These are phyloP conservation scores for Jamesozyma piceae DNA, from an alignment of 805 yeast species.

Conservation along the genomic window DNA sequence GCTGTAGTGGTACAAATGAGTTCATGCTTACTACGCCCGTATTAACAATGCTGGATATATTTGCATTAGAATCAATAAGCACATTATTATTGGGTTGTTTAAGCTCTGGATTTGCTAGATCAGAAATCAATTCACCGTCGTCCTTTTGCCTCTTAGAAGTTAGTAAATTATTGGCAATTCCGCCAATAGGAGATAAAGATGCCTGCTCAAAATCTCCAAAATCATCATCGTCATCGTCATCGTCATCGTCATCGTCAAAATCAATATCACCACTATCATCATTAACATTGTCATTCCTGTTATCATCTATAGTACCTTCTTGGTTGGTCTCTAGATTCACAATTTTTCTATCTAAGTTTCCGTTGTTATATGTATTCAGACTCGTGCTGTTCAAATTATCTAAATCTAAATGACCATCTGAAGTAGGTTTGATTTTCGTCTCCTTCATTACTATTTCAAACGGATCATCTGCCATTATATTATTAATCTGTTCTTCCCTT, in stretches of 20 bases:
- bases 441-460: background rate
- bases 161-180: background rate
- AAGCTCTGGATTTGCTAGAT: background rate
- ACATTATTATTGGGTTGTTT: background rate
- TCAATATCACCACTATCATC: background rate
- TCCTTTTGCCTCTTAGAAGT: background rate
- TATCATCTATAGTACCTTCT: background rate
- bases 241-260: background rate
- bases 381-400: background rate
- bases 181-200: background rate
- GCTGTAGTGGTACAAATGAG: constrained; percentile 24
- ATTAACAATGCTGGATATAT: background rate
- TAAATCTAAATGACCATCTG: background rate
- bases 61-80: background rate
- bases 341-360: background rate
- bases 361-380: background rate
- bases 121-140: background rate
- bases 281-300: background rate
- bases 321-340: background rate
- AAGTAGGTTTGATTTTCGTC: background rate
- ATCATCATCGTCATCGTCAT: constrained; percentile 14
- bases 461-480: background rate
- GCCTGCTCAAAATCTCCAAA: constrained; percentile 21
- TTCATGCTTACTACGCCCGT: constrained; percentile 6
- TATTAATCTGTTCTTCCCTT: background rate